Evolutionary conservation across 768 basidiomycete species (phyloP).

Genomic region (Auriscalpium orientale): DNA sequence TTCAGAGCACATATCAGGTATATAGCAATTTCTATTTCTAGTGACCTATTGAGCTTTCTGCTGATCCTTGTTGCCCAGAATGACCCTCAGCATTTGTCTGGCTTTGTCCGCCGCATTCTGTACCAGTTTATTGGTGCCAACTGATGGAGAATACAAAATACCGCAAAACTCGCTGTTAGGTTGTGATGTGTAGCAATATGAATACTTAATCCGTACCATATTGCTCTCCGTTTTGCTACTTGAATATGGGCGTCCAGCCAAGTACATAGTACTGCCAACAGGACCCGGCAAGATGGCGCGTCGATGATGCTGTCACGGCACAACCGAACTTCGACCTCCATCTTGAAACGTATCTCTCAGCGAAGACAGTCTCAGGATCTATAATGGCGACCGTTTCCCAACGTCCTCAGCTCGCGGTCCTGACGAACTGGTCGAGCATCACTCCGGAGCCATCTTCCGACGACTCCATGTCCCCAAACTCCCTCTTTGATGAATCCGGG

Average conservation of each 20-base stretch:
- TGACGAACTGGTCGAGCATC: background rate
- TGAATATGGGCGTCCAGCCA: too few relatives aligned
- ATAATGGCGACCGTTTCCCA: too few relatives aligned
- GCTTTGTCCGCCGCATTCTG: conserved; percentile 70
- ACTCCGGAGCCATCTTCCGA: background rate
- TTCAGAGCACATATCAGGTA: conserved; percentile 56
- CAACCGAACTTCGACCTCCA: too few relatives aligned
- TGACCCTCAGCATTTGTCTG: conserved; percentile 76
- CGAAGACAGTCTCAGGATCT: too few relatives aligned
- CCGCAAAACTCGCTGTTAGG: too few relatives aligned
- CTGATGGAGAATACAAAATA: conserved; percentile 20
- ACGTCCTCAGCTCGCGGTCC: background rate
- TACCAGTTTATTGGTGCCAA: conserved; percentile 91
- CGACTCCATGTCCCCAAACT: conserved; percentile 27
- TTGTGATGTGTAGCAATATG: too few relatives aligned
- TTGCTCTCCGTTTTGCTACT: too few relatives aligned
- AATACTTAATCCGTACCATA: too few relatives aligned
- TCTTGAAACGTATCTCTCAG: too few relatives aligned
- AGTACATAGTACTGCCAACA: too few relatives aligned
- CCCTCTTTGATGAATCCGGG: conserved; percentile 42
- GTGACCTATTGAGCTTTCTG: background rate
- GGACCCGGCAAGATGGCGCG: too few relatives aligned
- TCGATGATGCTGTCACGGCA: too few relatives aligned
- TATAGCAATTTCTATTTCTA: background rate
- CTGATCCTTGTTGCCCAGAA: conserved; percentile 25